Conservation (phyloP, 192 early-diverging fungal genomes). For the Funneliformis mosseae region DNA sequence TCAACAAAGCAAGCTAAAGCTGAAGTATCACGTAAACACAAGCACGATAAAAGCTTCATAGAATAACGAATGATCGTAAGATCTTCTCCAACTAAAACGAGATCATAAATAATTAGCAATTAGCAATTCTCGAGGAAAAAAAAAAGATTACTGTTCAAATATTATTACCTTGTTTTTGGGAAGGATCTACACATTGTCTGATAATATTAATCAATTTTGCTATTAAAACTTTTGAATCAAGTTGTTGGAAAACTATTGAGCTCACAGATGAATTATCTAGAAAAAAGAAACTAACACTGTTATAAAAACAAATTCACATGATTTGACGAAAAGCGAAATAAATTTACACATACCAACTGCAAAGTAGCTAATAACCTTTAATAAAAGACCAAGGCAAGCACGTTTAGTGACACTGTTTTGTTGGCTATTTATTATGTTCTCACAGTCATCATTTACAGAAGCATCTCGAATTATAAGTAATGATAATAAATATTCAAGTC, state of each 20-base stretch:
- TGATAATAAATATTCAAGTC: constrained; percentile 39
- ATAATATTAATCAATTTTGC: constrained; percentile 28
- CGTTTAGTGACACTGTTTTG: constrained; percentile 31
- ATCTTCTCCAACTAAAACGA: constrained; percentile 32
- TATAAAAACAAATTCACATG: not conserved
- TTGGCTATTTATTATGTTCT: not conserved
- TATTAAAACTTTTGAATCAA: constrained; percentile 13
- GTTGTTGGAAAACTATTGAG: not conserved
- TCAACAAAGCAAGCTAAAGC: constrained; percentile 25
- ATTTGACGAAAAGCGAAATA: not conserved
- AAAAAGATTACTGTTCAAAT: not conserved
- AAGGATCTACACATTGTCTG: constrained; percentile 23
- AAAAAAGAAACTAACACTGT: not conserved
- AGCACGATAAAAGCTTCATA: constrained; percentile 28
- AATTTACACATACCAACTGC: constrained; percentile 22
- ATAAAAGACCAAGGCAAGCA: constrained; percentile 35
- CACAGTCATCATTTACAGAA: not conserved
- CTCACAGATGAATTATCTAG: not conserved
- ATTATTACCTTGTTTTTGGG: constrained; percentile 27
- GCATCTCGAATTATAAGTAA: constrained; percentile 35
- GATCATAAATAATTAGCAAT: not conserved
- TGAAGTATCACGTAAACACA: constrained; percentile 31
- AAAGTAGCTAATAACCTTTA: constrained; percentile 34
- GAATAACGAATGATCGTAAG: constrained; percentile 29
- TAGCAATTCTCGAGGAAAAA: not conserved